Base-by-base conservation (phyloP, 2,329 filamentous ascomycete species). In the Arthrinium puccinioides region DNA sequence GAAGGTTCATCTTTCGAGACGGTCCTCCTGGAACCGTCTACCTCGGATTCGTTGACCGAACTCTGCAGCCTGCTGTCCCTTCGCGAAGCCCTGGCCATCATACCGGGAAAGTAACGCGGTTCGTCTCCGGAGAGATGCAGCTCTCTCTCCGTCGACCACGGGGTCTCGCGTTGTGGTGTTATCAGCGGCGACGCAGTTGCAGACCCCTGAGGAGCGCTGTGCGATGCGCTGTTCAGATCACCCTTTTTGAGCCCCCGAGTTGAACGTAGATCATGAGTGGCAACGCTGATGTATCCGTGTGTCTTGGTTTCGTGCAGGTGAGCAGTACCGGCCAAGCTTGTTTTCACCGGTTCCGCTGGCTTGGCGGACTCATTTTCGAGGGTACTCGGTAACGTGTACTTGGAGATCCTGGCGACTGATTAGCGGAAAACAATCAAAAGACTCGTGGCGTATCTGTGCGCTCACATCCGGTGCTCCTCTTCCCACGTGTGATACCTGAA, bases 401-500 rank as follows among this genome's bases (percentile, higher is more conserved):
- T 28, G 13, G 33, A n/a, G 14, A 36, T 36, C 24, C 33, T 36
- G 18, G 6, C 6, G 21, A 23, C 4, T 16, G 38, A 36, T 53
- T 30, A 50, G 40, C 26, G 24, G 27, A 1, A 20, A 33, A 8
- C 9, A 14, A 23, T 3, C 14, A 16, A 25, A 21, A 24, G 4
- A 21, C 6, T 9, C n/a, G 11, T 7, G n/a, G 9, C 7, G 2
- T 3, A 19, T 26, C 13, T 13, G 13, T 27, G 25, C 13, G 69
- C 79, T 72, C 67, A 90, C 90, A 97, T 84, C 35, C 81, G 75
- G 50, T 86, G 71, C 62, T 98, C 92, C 52, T 90, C 84, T 38
- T 82, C 63, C 51, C 94, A 68, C 0, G 90, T 97, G 52, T 94
- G 84, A 51, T 95, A 79, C 39, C 92, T 74, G 57, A 94, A 98